These are phyloP conservation scores for Aspergillus avenaceus DNA, from an alignment of 495 filamentous ascomycete species.

Conservation along the genomic window DNA sequence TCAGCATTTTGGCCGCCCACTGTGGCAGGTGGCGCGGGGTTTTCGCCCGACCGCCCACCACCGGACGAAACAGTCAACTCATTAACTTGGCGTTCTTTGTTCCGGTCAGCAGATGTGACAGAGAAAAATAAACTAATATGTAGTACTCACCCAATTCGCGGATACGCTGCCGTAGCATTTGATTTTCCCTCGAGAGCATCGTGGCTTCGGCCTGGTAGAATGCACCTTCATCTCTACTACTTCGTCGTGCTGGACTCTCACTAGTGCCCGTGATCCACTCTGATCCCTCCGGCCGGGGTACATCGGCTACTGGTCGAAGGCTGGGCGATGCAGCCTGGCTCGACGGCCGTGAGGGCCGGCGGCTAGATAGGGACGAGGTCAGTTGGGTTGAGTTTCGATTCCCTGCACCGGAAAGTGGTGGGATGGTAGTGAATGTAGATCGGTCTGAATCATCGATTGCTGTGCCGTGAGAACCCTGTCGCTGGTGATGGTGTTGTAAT, in stretches of 20 bases:
- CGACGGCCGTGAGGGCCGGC: slow-evolving; percentile 40
- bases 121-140: slow-evolving; percentile 2
- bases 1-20: slow-evolving; percentile 21
- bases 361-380: slow-evolving; percentile 46
- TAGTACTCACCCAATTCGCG: slow-evolving; percentile 59
- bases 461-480: slow-evolving; percentile 25
- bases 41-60: slow-evolving; percentile 9
- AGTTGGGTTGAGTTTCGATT: slow-evolving; percentile 28
- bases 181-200: slow-evolving; percentile 83
- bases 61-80: slow-evolving; percentile 22
- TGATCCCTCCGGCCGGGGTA: slow-evolving; percentile 19
- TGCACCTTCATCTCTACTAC: slow-evolving; percentile 70
- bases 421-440: slow-evolving; percentile 26
- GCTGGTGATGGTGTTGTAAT: slow-evolving; percentile 46
- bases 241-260: slow-evolving; percentile 29
- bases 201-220: slow-evolving; percentile 93
- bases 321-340: slow-evolving; percentile 37
- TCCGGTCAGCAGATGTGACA: background rate
- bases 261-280: slow-evolving; percentile 27
- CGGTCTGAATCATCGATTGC: slow-evolving; percentile 61
- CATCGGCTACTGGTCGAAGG: slow-evolving; percentile 28
- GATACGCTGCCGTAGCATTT: slow-evolving; percentile 83
- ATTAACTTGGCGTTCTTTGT: slow-evolving; percentile 34
- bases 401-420: slow-evolving; percentile 2
- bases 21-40: slow-evolving; percentile 3